Evolutionary conservation across 768 basidiomycete genomes (phyloP), one percentile per base, ranked within the genome.

Genomic region (Rhizopogon vulgaris): DNA sequence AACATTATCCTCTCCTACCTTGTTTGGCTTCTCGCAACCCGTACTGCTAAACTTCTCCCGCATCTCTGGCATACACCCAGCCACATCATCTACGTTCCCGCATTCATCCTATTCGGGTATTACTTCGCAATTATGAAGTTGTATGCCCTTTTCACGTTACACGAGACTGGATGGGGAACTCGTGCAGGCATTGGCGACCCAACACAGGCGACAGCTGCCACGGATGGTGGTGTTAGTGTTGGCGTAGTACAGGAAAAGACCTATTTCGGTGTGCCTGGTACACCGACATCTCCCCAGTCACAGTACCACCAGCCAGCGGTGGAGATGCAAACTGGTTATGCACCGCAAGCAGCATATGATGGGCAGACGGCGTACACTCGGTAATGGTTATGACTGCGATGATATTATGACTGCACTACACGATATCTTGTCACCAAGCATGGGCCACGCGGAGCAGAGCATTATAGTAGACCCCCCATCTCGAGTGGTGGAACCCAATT

Each of bases 91-190:
- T 81, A 87, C 63, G 87, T 91, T 5, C 88, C 88, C n/a, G 87
- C 85, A 14, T 90, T 88, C 69, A 88, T 95, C 62, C 64, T 85
- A 4, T 94, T 95, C 64, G 92, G 92, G 24, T 95, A 95, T 65
- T 94, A 94, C 71, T 95, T 95, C 63, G 85, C 91, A 15, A 72
- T 95, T 60, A 95, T 97, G 92, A 95, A 94, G 71, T 58, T 95
- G 41, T 95, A 95, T 67, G 92, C 92, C 30, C 73, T 94, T 40
- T 84, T 83, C 65, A 95, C 92, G 48, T 76, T 94, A 52, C 93
- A 95, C 71, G 90, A 94, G 84, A 94, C 90, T 63, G 92, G 87
- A 38, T 95, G 92, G 93, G 93, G 93, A 39, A 96, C 92, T n/a
- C 86, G 92, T 67, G 82, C 93, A 6, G 92, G 93, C 71, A 90